A percentile compares a stretch with the other conserved stretches of the same genome.
Evolutionary conservation across 495 filamentous ascomycete genomes (phyloP).

Genomic region (Jackrogersella multiformis): DNA sequence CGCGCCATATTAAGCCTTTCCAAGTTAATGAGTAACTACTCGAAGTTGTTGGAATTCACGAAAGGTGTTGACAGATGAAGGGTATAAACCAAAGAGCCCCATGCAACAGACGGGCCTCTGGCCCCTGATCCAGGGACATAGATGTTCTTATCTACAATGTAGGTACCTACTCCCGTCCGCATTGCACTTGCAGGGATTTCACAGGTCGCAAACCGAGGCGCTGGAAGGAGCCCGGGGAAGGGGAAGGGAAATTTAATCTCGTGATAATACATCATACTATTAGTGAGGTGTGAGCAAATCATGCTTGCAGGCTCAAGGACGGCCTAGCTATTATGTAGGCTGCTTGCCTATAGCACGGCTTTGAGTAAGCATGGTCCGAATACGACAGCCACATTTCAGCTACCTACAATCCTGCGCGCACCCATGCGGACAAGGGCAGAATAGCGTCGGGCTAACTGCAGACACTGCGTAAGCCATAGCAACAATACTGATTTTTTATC

Average conservation of each 20-base stretch:
- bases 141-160: constrained; percentile 17
- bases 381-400: constrained; percentile 26
- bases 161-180: background rate
- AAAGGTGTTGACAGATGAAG: background rate
- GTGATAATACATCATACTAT: constrained; percentile 24
- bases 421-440: no score
- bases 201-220: constrained; percentile 5
- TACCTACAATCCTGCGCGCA: no score
- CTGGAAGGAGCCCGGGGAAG: background rate
- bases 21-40: background rate
- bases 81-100: constrained; percentile 5
- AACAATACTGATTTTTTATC: no score
- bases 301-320: background rate
- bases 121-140: constrained; percentile 7
- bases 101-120: constrained; percentile 2
- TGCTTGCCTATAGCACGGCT: constrained; percentile 9
- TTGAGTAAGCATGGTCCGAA: constrained; percentile 21
- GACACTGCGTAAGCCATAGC: no score
- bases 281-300: background rate
- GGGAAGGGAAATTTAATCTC: constrained; percentile 17
- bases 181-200: constrained; percentile 2
- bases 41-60: constrained; percentile 2
- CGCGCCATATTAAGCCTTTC: constrained; percentile 15
- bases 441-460: no score
- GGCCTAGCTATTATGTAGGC: background rate